Percentiles rank a stretch among this genome's conserved stretches.
phyloP scores from a whole-genome alignment of 192 early-diverging fungal genomes.

The Entomortierella beljakovae region DNA sequence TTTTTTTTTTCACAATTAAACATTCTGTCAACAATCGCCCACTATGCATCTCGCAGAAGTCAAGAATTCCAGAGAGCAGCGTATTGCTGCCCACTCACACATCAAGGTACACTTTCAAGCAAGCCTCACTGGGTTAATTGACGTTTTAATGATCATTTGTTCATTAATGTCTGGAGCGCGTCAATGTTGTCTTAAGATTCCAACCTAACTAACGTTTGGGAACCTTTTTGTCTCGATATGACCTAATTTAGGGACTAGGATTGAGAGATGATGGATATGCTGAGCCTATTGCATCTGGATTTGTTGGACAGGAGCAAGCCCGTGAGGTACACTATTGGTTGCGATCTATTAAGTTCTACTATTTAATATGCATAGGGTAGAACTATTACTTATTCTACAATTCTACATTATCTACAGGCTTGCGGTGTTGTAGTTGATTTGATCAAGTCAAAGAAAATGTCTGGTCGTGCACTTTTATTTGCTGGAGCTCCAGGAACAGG shows the following conservation, averaged over 20 bases:
- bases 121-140: too few relatives aligned
- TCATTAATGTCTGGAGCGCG: not conserved
- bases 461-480: slow-evolving; percentile 92
- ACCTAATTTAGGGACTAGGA: slow-evolving; percentile 72
- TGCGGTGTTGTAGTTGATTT: slow-evolving; percentile 95
- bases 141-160: not conserved
- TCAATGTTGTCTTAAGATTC: not conserved
- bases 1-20: not conserved
- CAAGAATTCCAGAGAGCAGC: slow-evolving; percentile 91
- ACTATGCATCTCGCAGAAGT: slow-evolving; percentile 95
- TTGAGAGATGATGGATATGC: slow-evolving; percentile 88
- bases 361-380: not conserved
- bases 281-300: slow-evolving; percentile 89
- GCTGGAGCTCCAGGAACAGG: slow-evolving; percentile 98
- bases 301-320: slow-evolving; percentile 97
- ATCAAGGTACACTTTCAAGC: slow-evolving; percentile 76
- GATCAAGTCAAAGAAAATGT: slow-evolving; percentile 97
- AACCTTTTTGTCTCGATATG: not conserved
- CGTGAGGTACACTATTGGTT: slow-evolving; percentile 73
- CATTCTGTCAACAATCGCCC: not conserved
- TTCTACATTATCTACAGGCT: slow-evolving; percentile 65
- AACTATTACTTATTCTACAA: not conserved
- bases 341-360: too few relatives aligned
- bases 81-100: slow-evolving; percentile 96
- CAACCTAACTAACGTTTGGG: slow-evolving; percentile 14